Base-by-base conservation (phyloP, 2,329 filamentous ascomycete species). In the Escovopsis sp. region DNA sequence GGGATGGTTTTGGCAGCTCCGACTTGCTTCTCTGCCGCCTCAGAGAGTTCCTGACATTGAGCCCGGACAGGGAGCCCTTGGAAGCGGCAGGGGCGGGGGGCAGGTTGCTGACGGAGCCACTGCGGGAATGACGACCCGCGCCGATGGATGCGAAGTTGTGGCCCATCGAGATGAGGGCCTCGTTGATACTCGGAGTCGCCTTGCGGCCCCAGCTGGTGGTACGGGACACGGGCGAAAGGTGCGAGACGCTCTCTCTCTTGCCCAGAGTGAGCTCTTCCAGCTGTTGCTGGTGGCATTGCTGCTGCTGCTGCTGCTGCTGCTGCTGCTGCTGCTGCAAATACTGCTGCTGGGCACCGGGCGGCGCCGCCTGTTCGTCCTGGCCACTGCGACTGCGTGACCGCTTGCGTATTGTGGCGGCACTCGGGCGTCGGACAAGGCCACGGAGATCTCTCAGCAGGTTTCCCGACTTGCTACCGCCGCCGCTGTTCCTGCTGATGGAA, bases 1-100 rank as follows among this genome's bases (percentile, higher is more conserved):
- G 8, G 29, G 51, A 55, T 33, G 51, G 51, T 48, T 58, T 68
- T 36, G 58, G 60, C 34, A 64, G 57, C 33, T 67, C 70, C 13
- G 63, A 73, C 47, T 64, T 76, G 60, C 66, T 72, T 46, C 65
- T 62, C 19, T 58, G 64, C 13, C 76, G 68, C 36, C 68, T 66
- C 30, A 76, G 52, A 0, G 62, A 54, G 29, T 60, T 65, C 46
- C 56, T 63, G 26, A 70, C 62, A 31, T 55, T 60, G 21, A 71
- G 53, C 3, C 52, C 50, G 28, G 52, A 49, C 48, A 67, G 59
- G 29, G 61, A 59, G 28, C 58, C 69, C 49, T 66, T 75, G 21
- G 72, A 73, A 11, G 62, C 62, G 13, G 65, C 54, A 12, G 62
- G 62, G 13, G 65, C 54, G 10, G 66, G 57, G 8, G 65, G 62